These are phyloP conservation scores for Microcos paniculata DNA, from an alignment of 345 rosid species.

Conservation along the genomic window DNA sequence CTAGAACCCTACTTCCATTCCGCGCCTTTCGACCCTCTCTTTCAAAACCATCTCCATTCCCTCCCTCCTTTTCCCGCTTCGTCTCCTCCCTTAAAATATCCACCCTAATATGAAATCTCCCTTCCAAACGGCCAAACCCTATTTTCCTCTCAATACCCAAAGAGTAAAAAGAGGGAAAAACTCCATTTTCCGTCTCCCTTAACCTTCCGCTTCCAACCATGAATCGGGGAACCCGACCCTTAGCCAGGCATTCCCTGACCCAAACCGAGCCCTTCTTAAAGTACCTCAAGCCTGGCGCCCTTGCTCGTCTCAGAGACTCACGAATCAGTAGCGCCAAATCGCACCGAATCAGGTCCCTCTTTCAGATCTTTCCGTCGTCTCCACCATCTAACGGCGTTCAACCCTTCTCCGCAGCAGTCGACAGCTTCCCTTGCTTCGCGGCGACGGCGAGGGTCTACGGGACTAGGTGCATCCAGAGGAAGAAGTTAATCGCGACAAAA, in stretches of 20 bases:
- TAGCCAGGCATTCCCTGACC: background rate
- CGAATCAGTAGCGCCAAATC: slow-evolving; percentile 49
- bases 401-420: background rate
- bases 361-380: slow-evolving; percentile 21
- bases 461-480: slow-evolving; percentile 46
- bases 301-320: slow-evolving; percentile 52
- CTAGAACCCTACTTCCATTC: background rate
- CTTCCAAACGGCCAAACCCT: slow-evolving; percentile 12
- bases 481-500: slow-evolving; percentile 45
- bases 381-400: background rate
- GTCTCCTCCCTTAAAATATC: background rate
- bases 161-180: background rate
- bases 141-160: slow-evolving; percentile 9
- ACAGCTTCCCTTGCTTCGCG: slow-evolving; percentile 30
- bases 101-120: no score
- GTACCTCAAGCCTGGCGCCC: slow-evolving; percentile 53
- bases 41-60: background rate
- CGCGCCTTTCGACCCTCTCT: background rate
- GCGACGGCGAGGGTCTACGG: slow-evolving; percentile 29
- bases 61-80: background rate
- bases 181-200: background rate
- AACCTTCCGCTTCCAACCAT: slow-evolving; percentile 8
- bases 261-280: slow-evolving; percentile 35
- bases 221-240: slow-evolving; percentile 29
- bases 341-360: slow-evolving; percentile 29